Conservation (phyloP, 2,329 filamentous ascomycete genomes). For the Fusarium sp. region DNA sequence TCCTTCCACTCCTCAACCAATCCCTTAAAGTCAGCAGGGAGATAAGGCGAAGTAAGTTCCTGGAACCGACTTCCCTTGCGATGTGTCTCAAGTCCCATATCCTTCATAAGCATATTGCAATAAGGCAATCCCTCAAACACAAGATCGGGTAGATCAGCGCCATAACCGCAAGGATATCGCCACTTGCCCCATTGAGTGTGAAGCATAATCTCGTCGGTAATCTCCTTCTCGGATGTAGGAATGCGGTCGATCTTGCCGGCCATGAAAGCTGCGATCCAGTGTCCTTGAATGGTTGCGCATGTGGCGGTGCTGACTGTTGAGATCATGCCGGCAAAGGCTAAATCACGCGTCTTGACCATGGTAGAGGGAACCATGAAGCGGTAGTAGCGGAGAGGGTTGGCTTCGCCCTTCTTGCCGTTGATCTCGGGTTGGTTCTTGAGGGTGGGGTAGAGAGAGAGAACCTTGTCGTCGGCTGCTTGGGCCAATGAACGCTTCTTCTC, state of each 20-base stretch:
- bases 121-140: constrained; percentile 81
- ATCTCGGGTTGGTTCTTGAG: constrained; percentile 42
- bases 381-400: constrained; percentile 44
- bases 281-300: constrained; percentile 55
- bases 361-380: constrained; percentile 45
- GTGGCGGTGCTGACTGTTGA: constrained; percentile 51
- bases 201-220: constrained; percentile 69
- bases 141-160: constrained; percentile 73
- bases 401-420: constrained; percentile 28
- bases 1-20: constrained; percentile 47
- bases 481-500: constrained; percentile 18
- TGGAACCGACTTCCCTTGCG: constrained; percentile 24
- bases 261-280: constrained; percentile 71
- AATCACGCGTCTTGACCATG: constrained; percentile 38
- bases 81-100: constrained; percentile 68
- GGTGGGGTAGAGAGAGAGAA: constrained; percentile 34
- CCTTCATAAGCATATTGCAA: constrained; percentile 66
- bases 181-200: constrained; percentile 76
- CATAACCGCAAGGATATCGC: constrained; percentile 76
- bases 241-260: constrained; percentile 58
- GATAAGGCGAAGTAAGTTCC: constrained; percentile 39
- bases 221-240: constrained; percentile 51
- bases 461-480: constrained; percentile 32
- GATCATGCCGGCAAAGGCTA: constrained; percentile 53
- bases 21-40: constrained; percentile 43